Evolutionary conservation across 768 basidiomycete genomes (phyloP), one percentile per base, ranked within the genome.

Genomic region (Cyathus striatus): DNA sequence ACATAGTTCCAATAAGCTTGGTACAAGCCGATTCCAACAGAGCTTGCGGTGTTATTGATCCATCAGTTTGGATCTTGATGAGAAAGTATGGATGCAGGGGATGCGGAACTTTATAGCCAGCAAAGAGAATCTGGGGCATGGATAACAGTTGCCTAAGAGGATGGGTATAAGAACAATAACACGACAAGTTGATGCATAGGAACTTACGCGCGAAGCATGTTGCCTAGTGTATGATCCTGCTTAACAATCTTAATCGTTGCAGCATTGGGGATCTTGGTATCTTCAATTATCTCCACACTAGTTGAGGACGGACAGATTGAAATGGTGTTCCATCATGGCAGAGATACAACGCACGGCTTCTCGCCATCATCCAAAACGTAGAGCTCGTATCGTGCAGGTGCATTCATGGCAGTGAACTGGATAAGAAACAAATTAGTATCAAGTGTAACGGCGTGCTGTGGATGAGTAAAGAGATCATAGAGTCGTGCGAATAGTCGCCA

Each of bases 91-190:
- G 92, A 49, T 96, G 90, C 17, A 95, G 80, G 1, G 96, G 95
- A 56, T 97, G 96, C 0, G 95, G 95, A 27, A 93, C 91, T 69
- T 94, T 92, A 81, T 98, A 98, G 1, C 96, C 96, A 1, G 94
- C 94, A 59, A 98, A 98, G 47, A 93, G 82, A 51, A 97, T 82
- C 50, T 83, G 74, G 5, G 90, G 86, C 78, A 88, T 86, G 6
- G 83, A 65, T 24, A 97, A 82, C 22, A 98, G 83, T 75, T 99
- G 92, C 3, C 94, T 96, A 59, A 37, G 23, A 41, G 34, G 22
- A 36, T 27, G 36, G 48, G 36, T 16, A 37, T 23, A 33, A 42
- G 18, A 25, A 25, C 32, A 44, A n/a, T 36, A 42, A n/a, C n/a
- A n/a, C n/a, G 23, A 20, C 10, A 26, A 27, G 33, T 14, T 26